Percentiles rank a stretch among this genome's conserved stretches.
Conservation (phyloP, 768 basidiomycete species). For the Psilocybe sp. region DNA sequence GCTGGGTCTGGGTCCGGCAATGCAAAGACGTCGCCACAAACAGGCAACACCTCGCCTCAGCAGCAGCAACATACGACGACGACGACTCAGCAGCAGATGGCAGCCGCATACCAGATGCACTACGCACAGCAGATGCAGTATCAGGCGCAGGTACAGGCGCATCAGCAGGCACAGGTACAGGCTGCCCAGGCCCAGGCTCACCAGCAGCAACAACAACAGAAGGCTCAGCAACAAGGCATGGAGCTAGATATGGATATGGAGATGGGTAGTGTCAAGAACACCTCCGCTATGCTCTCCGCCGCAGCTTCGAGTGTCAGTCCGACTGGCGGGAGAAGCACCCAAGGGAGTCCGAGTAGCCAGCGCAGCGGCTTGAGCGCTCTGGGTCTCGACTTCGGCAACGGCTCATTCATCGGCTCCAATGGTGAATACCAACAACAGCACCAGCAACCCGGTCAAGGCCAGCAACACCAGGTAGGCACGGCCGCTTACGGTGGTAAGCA, state of each 20-base stretch:
- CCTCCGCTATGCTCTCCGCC: not conserved
- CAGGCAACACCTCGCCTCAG: conserved; percentile 2
- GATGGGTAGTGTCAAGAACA: not conserved
- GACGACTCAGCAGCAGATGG: not conserved
- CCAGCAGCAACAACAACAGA: not conserved
- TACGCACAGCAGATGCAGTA: conserved; percentile 24
- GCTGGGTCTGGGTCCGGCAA: not conserved
- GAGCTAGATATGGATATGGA: not conserved
- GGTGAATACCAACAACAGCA: too few relatives aligned
- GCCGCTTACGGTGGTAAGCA: too few relatives aligned
- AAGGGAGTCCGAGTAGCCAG: not conserved
- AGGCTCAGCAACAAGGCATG: conserved; percentile 10
- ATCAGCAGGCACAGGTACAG: not conserved
- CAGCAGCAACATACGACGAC: not conserved
- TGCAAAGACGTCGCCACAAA: not conserved
- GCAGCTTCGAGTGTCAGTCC: not conserved
- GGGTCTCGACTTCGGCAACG: too few relatives aligned
- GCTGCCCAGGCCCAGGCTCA: not conserved
- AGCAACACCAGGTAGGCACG: too few relatives aligned
- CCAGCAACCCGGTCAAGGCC: too few relatives aligned
- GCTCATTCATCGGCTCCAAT: too few relatives aligned
- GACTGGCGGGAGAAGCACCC: not conserved
- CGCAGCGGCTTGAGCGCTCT: not conserved
- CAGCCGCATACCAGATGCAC: conserved; percentile 19
- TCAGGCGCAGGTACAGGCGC: conserved; percentile 5